A percentile compares a stretch with the other conserved stretches of the same genome.
Evolutionary conservation across 495 filamentous ascomycete genomes (phyloP).

Genomic region (Tuber melanosporum): DNA sequence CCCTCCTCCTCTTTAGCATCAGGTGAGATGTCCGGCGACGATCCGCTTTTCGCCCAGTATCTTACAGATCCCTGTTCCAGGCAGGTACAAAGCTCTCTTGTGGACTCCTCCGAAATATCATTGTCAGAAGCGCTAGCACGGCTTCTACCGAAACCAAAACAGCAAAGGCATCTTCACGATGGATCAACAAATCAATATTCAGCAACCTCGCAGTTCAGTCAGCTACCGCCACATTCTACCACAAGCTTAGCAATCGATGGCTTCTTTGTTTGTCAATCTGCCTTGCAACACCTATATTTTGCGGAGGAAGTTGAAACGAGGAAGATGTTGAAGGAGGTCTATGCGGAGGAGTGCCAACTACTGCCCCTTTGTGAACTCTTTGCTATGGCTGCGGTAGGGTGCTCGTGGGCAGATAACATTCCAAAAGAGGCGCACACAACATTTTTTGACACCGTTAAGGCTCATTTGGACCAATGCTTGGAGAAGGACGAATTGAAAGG

Average conservation of each 20-base stretch:
- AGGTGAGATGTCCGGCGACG: slow-evolving; percentile 6
- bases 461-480: slow-evolving; percentile 12
- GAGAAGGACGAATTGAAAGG: slow-evolving; percentile 14
- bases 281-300: slow-evolving; percentile 7
- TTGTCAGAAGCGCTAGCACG: slow-evolving; percentile 3
- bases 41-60: neutral
- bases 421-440: slow-evolving; percentile 5
- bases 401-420: slow-evolving; percentile 11
- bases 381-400: slow-evolving; percentile 14
- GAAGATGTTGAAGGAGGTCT: slow-evolving; percentile 5
- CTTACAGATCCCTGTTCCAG: slow-evolving; percentile 1
- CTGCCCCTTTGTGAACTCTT: slow-evolving; percentile 14
- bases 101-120: slow-evolving; percentile 14
- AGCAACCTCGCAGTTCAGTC: neutral
- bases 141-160: slow-evolving; percentile 6
- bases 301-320: slow-evolving; percentile 8
- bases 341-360: slow-evolving; percentile 6
- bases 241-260: slow-evolving; percentile 16
- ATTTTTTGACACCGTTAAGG: slow-evolving; percentile 13
- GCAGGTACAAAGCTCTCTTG: neutral
- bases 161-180: slow-evolving; percentile 3
- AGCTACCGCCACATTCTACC: slow-evolving; percentile 12
- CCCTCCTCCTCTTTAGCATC: neutral
- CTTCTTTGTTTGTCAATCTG: slow-evolving; percentile 11
- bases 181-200: neutral